Conservation (phyloP, 495 filamentous ascomycete species). For the Amphirosellinia nigrospora region DNA sequence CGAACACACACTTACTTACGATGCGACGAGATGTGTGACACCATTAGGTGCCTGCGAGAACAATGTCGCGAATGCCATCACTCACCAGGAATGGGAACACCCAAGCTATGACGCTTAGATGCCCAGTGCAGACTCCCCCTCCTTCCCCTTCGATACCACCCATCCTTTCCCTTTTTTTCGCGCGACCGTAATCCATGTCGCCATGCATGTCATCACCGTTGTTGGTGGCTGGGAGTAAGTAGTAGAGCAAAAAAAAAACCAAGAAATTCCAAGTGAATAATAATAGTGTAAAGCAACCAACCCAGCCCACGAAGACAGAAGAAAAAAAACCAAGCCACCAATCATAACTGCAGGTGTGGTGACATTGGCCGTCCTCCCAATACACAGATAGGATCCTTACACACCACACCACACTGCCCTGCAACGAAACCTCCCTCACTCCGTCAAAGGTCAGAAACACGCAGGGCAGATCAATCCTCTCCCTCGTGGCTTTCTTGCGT, state of each 20-base stretch:
- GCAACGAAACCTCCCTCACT: background rate
- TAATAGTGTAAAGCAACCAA: background rate
- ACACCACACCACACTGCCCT: background rate
- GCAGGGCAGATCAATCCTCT: constrained; percentile 12
- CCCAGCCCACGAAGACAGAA: background rate
- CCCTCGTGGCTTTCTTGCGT: constrained; percentile 20
- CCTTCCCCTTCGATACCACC: constrained; percentile 1
- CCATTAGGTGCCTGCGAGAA: background rate
- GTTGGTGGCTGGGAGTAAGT: constrained; percentile 13
- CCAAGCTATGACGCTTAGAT: background rate
- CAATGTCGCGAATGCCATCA: background rate
- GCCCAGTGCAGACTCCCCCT: background rate
- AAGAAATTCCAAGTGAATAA: background rate
- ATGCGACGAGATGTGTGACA: background rate
- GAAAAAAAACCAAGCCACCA: background rate
- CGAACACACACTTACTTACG: background rate
- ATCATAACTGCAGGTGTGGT: constrained; percentile 19
- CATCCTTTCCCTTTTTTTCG: background rate
- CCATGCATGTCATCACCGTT: constrained; percentile 21
- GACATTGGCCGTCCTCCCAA: constrained; percentile 1
- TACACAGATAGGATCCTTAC: constrained; percentile 1
- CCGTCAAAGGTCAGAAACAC: constrained; percentile 4
- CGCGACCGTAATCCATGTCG: background rate
- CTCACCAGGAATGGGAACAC: background rate
- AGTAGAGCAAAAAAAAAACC: background rate